Base-by-base conservation (phyloP, 768 basidiomycete genomes). In the Lentinula boryana region DNA sequence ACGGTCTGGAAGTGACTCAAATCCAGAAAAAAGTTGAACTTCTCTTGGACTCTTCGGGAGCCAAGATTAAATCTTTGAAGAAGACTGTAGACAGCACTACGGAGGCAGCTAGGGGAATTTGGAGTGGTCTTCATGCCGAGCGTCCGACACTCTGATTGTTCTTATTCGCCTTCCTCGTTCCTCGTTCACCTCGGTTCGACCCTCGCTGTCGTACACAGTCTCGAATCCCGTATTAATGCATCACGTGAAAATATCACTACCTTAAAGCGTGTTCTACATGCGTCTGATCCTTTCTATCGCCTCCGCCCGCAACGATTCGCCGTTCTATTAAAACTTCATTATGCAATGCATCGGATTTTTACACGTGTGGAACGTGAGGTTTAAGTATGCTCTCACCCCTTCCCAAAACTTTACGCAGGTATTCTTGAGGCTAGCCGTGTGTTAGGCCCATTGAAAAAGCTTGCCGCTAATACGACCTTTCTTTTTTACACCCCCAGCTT, bases 91-190 rank as follows among this genome's bases (percentile, higher is more conserved):
- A 91, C 77, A 91, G 89, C 68, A 84, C 82, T 32, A 86, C 88
- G 54, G 89, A 91, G 75, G 82, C 91, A 16, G 80, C 90, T 9
- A 85, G 93, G 70, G 93, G 93, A 57, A 91, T 95, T 64, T 95
- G 92, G 93, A 90, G 88, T 69, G 91, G 93, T 18, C 74, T 95
- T 63, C 93, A 95, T 66, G 89, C 89, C 64, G 83, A 86, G 67
- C 82, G 86, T 60, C 86, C 88, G 16, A 58, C 66, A 10, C 74
- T 83, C 62, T 84, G 70, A 73, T 64, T 63, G 54, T 36, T 49
- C 57, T 58, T 50, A 43, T 57, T 57, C 56, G 41, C 54, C 61
- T 38, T 67, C 60, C 63, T 48, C 62, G 44, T 52, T 60, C 52
- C 52, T 60, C 51, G 63, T 60, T 54, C 43, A 36, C 63, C 64